Base-by-base conservation (phyloP, 805 yeast genomes). In the Blastobotrys parvus region DNA sequence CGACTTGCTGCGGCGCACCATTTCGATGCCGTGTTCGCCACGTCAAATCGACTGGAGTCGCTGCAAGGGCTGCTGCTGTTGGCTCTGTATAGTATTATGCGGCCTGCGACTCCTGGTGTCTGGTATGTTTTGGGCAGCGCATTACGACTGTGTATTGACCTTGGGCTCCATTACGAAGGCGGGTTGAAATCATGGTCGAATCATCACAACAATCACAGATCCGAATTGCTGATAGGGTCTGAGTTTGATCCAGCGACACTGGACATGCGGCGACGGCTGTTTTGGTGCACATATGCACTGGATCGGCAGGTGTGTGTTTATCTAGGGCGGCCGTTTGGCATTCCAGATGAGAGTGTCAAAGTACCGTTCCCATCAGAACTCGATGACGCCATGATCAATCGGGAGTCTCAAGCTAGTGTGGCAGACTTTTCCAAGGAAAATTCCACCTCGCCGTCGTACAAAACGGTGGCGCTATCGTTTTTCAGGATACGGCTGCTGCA, bases 81-180 rank as follows among this genome's bases (percentile, higher is more conserved):
- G 34, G 77, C 90, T 0, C 57, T 80, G 3, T 88, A 82, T 57
- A 77, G 94, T 0, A 70, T 82, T 27, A 86, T 88, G 95, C 71
- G 95, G 45, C 96, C 96, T 0, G 80, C 90, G 1, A 75, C 76
- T 11, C 95, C 95, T 0, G 92, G 95, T 3, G 86, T 85, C n/a
- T 88, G 97, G 97, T 85, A 85, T 58, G 77, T 83, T 3, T 64
- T 85, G 49, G 95, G 95, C 0, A 75, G 85, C 1, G 88, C 90
- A 0, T 61, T 86, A 39, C 70, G 96, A 47, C 61, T 85, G 39
- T 79, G 90, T 52, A 85, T 87, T 22, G 96, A 88, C 60, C 61
- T 88, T 46, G 95, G 94, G 1, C 66, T 88, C 5, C 96, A 88
- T 60, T 76, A 78, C 30, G 95, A 87, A 54, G 57, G 59, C 17